Percentiles rank a stretch among this genome's conserved stretches.
phyloP scores from a whole-genome alignment of 495 filamentous ascomycete species.

The Neurospora sp. region DNA sequence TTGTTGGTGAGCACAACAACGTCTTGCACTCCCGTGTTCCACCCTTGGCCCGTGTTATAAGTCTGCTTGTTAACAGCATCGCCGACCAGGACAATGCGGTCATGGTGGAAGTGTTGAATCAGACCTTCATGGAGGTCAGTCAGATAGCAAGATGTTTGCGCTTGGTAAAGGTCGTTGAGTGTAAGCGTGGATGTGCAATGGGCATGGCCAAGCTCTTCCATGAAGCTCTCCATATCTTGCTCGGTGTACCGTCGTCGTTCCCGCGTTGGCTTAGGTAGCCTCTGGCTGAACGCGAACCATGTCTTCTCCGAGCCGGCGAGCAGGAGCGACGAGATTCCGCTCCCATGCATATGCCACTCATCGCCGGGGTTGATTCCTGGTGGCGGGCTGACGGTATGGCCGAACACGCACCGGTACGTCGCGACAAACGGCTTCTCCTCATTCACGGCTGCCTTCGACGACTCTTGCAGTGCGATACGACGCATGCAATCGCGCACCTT shows the following conservation, averaged over 20 bases:
- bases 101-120: constrained; percentile 24
- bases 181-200: constrained; percentile 14
- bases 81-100: constrained; percentile 29
- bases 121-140: constrained; percentile 29
- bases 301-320: constrained; percentile 16
- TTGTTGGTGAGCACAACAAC: constrained; percentile 27
- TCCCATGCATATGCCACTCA: constrained; percentile 10
- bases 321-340: constrained; percentile 17
- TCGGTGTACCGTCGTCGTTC: constrained; percentile 21
- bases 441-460: constrained; percentile 8
- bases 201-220: constrained; percentile 19
- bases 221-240: constrained; percentile 20
- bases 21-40: constrained; percentile 28
- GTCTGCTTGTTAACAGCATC: constrained; percentile 36
- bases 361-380: neutral
- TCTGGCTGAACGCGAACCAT: constrained; percentile 30
- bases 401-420: constrained; percentile 28
- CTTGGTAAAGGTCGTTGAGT: constrained; percentile 22
- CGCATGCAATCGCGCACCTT: constrained; percentile 27
- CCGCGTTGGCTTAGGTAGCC: constrained; percentile 16
- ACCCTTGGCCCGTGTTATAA: constrained; percentile 24
- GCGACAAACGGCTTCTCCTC: constrained; percentile 12
- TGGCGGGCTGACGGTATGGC: constrained; percentile 17
- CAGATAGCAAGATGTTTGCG: constrained; percentile 12
- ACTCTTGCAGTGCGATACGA: constrained; percentile 9